Conservation (phyloP, 495 filamentous ascomycete genomes). For the Penicillium taxi region DNA sequence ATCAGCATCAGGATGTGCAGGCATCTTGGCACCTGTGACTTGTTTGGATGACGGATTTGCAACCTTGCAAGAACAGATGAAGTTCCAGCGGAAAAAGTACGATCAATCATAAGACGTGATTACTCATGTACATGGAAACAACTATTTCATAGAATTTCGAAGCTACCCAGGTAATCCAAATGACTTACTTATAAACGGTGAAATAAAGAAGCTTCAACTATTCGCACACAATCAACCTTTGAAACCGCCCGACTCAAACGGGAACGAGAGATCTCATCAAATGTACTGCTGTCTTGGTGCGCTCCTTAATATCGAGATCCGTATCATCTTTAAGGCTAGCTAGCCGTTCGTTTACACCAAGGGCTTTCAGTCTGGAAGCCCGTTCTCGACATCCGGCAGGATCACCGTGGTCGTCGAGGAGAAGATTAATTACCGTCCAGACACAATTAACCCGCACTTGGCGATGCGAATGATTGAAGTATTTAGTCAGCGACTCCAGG, state of each 20-base stretch:
- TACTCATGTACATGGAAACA: too few species aligned
- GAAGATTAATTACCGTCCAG: slow-evolving; percentile 77
- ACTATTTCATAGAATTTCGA: too few species aligned
- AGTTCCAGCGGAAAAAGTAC: too few species aligned
- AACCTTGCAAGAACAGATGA: too few species aligned
- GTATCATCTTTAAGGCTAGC: slow-evolving; percentile 58
- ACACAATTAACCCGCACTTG: slow-evolving; percentile 67
- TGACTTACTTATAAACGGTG: too few species aligned
- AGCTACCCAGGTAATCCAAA: too few species aligned
- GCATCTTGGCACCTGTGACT: slow-evolving; percentile 15
- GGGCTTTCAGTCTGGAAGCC: slow-evolving; percentile 54
- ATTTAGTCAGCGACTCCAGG: slow-evolving; percentile 41
- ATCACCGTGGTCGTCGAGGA: slow-evolving; percentile 69
- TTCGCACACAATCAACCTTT: too few species aligned
- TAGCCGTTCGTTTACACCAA: slow-evolving; percentile 64
- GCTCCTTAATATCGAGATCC: slow-evolving; percentile 77
- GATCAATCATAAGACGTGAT: too few species aligned
- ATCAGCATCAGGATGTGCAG: slow-evolving; percentile 35
- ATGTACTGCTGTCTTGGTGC: slow-evolving; percentile 68
- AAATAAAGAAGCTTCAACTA: too few species aligned
- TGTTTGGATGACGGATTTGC: too few species aligned
- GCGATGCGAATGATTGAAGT: slow-evolving; percentile 59
- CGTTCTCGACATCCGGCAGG: slow-evolving; percentile 51
- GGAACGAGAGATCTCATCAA: slow-evolving; percentile 45
- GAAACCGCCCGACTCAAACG: too few species aligned